Evolutionary conservation across 768 basidiomycete species (phyloP).

Genomic region (Chalciporus sphaerocephalus): DNA sequence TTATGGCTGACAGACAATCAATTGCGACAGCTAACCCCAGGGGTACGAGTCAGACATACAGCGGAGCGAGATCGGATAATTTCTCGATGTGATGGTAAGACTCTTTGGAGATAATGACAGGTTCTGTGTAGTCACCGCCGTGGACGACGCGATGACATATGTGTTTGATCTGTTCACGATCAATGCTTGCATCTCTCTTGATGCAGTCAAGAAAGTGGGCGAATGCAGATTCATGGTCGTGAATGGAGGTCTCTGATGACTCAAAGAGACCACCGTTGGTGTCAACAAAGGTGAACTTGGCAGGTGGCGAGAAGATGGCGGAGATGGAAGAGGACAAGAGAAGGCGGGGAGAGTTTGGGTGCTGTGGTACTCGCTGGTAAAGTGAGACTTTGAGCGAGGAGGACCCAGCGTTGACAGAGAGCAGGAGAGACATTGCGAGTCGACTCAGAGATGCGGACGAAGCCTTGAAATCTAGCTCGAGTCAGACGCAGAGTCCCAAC

Average conservation of each 20-base stretch:
- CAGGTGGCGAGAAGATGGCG: slow-evolving; percentile 54
- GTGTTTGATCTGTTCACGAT: slow-evolving; percentile 42
- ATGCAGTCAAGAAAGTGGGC: slow-evolving; percentile 52
- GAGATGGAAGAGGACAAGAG: slow-evolving; percentile 50
- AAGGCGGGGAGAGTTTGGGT: slow-evolving; percentile 38
- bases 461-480: background rate
- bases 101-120: slow-evolving; percentile 62
- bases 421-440: slow-evolving; percentile 41
- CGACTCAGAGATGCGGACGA: background rate
- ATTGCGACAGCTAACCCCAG: background rate
- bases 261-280: slow-evolving; percentile 16
- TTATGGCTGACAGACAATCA: slow-evolving; percentile 46
- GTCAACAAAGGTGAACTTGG: slow-evolving; percentile 42
- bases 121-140: slow-evolving; percentile 73
- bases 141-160: slow-evolving; percentile 85
- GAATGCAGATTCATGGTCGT: slow-evolving; percentile 62
- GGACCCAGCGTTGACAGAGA: slow-evolving; percentile 76
- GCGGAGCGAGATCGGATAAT: slow-evolving; percentile 75
- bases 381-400: slow-evolving; percentile 84
- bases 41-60: slow-evolving; percentile 43
- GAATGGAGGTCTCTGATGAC: slow-evolving; percentile 34
- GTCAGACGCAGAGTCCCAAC: background rate
- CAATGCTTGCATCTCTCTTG: slow-evolving; percentile 38
- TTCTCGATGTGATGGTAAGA: slow-evolving; percentile 69
- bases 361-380: slow-evolving; percentile 36